Evolutionary conservation across 2,329 filamentous ascomycete species (phyloP), one percentile per base, ranked within the genome.

Genomic region (Aspergillus felis): DNA sequence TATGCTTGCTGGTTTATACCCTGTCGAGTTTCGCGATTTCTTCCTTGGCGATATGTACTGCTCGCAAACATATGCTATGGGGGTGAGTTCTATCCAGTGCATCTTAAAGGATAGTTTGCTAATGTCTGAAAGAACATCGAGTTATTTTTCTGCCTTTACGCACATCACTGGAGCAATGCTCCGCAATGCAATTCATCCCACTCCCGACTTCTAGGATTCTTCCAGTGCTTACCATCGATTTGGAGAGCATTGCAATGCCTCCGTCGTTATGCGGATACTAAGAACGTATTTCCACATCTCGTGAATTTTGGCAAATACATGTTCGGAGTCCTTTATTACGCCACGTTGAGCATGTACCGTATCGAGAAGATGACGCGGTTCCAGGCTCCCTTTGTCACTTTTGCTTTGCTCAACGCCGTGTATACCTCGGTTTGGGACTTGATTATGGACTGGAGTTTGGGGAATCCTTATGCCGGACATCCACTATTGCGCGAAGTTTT

Each of bases 1-100:
- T 20, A 78, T 95, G 54, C 82, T 93, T 51, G 91, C 93, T 14
- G 92, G 92, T 3, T 72, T 96, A 22, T 97, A 95, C 68, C 91
- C 91, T 1, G 94, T 99, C 51, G 93, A 97, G 71, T 99, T 97
- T 72, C 86, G 92, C 57, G 94, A 99, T 74, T 97, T 99, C 77
- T 97, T 97, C 74, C 82, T 97, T 0, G 94, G 94, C 53, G 94
- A 99, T 71, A 97, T 97, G 81, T 96, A 96, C 74, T 97, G 93
- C 75, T 97, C 94, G 2, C 81, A 96, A 56, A 96, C 92, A 5
- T 99, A 99, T 74, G 84, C 88, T 17, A 90, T 91, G 75, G 88
- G 90, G 59, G 90, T 93, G 81, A 78, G 89, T 67, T 2, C n/a
- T 14, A 46, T 29, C 42, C 50, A 10, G 35, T 12, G 10, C 44